Base-by-base conservation (phyloP, 768 basidiomycete genomes). In the Pisolithus microcarpus region DNA sequence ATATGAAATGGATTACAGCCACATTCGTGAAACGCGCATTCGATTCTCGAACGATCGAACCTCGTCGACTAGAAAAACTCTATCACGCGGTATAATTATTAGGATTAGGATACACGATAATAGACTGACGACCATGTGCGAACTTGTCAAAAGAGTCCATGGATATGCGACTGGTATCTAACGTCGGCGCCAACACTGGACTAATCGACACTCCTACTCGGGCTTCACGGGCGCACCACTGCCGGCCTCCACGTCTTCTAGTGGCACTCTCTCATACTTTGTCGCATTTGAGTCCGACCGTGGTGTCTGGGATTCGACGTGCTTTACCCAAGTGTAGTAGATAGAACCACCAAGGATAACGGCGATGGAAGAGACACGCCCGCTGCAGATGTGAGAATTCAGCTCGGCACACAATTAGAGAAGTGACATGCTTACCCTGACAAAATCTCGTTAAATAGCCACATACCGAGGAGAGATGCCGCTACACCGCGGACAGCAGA, bases 401-500 rank as follows among this genome's bases (percentile, higher is more conserved):
- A 58, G 43, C 38, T 16, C 38, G 19, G 9, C 31, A 37, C n/a
- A 15, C 13, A 16, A 13, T 28, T 5, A 11, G 15, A 37, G 37
- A 24, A 38, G 19, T 43, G 26, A 42, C 38, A 40, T 5, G 76
- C 85, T 64, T 65, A 87, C 91, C 70, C 74, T 4, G 88, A 86
- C 57, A 97, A 80, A 52, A 89, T 63, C 45, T 98, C 94, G 24
- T 72, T 64, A 70, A 96, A 96, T 18, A 91, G 56, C 80, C 78
- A 87, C 65, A 87, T 75, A 21, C 84, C 90, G 13, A 96, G 74
- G 42, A 94, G 64, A 5, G 91, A 90, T n/a, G 86, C 90, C 1
- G 91, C 83, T 24, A 97, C 94, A 16, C 95, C 93, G 49, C 94
- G 87, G 4, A 95, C 91, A 18, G 95, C 94, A 10, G 92, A 92